Percentiles rank a stretch among this genome's conserved stretches.
These are phyloP conservation scores for Aspergillus heteromorphus DNA, from an alignment of 495 filamentous ascomycete species.

Conservation along the genomic window DNA sequence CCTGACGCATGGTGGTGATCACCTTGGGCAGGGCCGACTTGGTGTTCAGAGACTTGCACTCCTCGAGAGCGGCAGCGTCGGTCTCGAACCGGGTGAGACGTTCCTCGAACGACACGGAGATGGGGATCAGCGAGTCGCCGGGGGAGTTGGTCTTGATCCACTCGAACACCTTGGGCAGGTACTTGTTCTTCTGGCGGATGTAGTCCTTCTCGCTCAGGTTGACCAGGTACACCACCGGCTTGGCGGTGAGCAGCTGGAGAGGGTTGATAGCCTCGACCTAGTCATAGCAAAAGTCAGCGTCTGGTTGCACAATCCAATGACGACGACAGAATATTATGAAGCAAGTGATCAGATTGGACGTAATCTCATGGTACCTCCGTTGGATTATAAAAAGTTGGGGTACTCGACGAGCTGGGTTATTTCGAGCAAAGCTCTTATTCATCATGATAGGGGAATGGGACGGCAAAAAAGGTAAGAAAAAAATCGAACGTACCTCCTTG, in stretches of 20 bases:
- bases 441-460: slow-evolving; percentile 57
- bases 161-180: slow-evolving; percentile 83
- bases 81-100: slow-evolving; percentile 72
- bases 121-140: slow-evolving; percentile 85
- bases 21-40: slow-evolving; percentile 91
- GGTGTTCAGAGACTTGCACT: slow-evolving; percentile 82
- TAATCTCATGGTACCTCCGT: slow-evolving; percentile 81
- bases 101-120: slow-evolving; percentile 90
- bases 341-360: slow-evolving; percentile 49
- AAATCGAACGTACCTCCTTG: slow-evolving; percentile 77
- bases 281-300: slow-evolving; percentile 5
- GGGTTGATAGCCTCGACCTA: slow-evolving; percentile 98
- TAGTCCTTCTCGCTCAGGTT: slow-evolving; percentile 97
- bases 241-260: slow-evolving; percentile 89
- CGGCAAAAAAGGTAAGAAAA: slow-evolving; percentile 16
- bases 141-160: slow-evolving; percentile 89
- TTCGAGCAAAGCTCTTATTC: slow-evolving; percentile 96
- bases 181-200: slow-evolving; percentile 99
- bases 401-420: slow-evolving; percentile 99
- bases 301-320: neutral
- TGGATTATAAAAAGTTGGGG: slow-evolving; percentile 49
- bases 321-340: slow-evolving; percentile 8
- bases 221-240: slow-evolving; percentile 95
- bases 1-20: slow-evolving; percentile 88
- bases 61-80: slow-evolving; percentile 73